phyloP scores from a whole-genome alignment of 2,329 filamentous ascomycete genomes.

The Fonsecaea nubica region DNA sequence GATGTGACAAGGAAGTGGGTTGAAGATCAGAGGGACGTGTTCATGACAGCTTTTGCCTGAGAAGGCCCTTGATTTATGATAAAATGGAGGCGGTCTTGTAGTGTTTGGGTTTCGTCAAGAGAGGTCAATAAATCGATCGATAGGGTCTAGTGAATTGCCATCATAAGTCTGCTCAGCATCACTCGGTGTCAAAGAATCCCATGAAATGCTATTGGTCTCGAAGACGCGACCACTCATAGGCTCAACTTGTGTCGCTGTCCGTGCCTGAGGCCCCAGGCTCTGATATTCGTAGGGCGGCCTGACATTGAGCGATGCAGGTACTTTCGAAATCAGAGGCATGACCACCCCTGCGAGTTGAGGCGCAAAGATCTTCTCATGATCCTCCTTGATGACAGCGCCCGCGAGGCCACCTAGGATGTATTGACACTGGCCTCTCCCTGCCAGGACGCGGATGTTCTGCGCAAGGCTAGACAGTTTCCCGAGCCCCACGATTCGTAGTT shows the following conservation, averaged over 20 bases:
- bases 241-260: not conserved
- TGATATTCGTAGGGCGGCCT: not conserved
- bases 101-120: not conserved
- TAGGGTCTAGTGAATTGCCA: not conserved
- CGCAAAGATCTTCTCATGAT: constrained; percentile 23
- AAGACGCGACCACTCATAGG: not conserved
- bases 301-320: not conserved
- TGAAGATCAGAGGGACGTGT: constrained; percentile 13
- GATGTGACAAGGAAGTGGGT: constrained; percentile 17
- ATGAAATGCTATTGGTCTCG: not conserved
- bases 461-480: constrained; percentile 22
- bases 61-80: not conserved
- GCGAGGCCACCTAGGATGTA: constrained; percentile 16
- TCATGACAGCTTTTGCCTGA: constrained; percentile 11
- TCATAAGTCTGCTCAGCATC: not conserved
- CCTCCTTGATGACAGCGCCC: constrained; percentile 23
- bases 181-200: not conserved
- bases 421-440: not conserved
- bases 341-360: constrained; percentile 19
- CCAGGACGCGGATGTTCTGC: constrained; percentile 8
- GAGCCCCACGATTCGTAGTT: constrained; percentile 25
- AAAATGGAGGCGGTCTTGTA: not conserved
- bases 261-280: not conserved
- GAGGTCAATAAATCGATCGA: constrained; percentile 6
- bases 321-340: constrained; percentile 12